These are phyloP conservation scores for Kalanchoe fedtschenkoi DNA, from an alignment of 164 flowering plant species.

Conservation along the genomic window DNA sequence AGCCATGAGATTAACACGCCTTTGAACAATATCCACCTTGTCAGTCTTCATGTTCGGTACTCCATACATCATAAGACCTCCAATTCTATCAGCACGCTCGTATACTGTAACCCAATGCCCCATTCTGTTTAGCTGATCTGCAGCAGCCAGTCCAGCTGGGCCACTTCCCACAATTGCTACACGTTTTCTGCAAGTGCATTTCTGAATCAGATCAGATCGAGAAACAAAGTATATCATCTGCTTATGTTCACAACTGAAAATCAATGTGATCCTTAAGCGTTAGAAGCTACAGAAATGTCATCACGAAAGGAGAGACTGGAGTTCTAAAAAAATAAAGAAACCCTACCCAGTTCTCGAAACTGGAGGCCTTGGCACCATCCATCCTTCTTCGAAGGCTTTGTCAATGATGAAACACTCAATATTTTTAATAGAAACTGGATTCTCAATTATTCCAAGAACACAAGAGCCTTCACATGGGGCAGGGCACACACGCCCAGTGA, in stretches of 20 bases:
- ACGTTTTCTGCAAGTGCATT: slow-evolving; percentile 43
- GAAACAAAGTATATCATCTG: too few relatives aligned
- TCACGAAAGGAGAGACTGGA: not conserved
- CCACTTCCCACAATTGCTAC: slow-evolving; percentile 96
- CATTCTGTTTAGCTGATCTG: slow-evolving; percentile 88
- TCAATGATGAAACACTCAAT: slow-evolving; percentile 96
- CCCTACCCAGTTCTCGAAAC: slow-evolving; percentile 71
- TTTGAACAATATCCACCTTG: slow-evolving; percentile 73
- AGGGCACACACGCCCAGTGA: slow-evolving; percentile 98
- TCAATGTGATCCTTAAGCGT: too few relatives aligned
- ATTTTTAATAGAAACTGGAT: slow-evolving; percentile 93
- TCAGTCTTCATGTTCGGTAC: slow-evolving; percentile 99
- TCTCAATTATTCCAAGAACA: slow-evolving; percentile 97
- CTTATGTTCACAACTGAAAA: too few relatives aligned
- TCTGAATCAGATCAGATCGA: not conserved
- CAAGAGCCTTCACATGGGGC: slow-evolving; percentile 99
- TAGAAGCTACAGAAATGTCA: not conserved
- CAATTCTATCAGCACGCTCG: slow-evolving; percentile 95
- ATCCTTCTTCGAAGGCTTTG: slow-evolving; percentile 97
- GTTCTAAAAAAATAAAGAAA: not conserved
- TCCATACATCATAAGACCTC: slow-evolving; percentile 99
- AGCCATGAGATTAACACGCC: slow-evolving; percentile 89
- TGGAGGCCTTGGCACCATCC: slow-evolving; percentile 99
- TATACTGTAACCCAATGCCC: slow-evolving; percentile 86
- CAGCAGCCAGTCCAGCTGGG: slow-evolving; percentile 97